Conservation (phyloP, 345 rosid species). For the Eucalyptus albens region DNA sequence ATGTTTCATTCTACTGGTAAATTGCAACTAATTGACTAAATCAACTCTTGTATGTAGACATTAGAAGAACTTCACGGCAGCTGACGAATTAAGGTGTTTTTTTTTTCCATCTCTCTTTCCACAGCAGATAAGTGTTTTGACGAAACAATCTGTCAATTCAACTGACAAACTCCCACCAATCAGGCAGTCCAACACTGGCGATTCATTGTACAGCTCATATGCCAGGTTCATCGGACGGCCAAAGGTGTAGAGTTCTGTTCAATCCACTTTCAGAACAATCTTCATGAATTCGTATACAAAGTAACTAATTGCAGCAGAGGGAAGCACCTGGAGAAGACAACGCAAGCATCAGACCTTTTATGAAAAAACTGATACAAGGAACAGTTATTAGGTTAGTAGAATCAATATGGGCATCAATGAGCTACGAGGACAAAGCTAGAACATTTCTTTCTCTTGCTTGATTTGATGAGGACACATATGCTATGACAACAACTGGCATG, state of each 20-base stretch:
- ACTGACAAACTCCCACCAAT: neutral
- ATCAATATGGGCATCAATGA: neutral
- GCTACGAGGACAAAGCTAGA: neutral
- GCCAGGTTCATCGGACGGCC: neutral
- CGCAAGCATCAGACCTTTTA: neutral
- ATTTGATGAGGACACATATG: neutral
- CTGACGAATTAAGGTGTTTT: neutral
- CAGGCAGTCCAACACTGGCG: neutral
- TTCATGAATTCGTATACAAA: conserved; percentile 85
- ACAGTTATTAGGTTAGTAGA: neutral
- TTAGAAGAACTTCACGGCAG: neutral
- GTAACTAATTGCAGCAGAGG: conserved; percentile 76
- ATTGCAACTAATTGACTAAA: neutral
- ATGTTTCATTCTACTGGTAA: neutral
- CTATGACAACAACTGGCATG: neutral
- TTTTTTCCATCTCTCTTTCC: neutral
- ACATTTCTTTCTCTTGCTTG: neutral
- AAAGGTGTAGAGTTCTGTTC: conserved; percentile 1
- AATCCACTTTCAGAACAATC: conserved; percentile 64
- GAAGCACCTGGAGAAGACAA: conserved; percentile 53
- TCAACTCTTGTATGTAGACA: neutral
- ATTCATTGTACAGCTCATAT: neutral
- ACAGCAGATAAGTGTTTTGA: neutral
- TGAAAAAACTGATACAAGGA: neutral
- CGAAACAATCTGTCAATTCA: neutral